Base-by-base conservation (phyloP, 2,329 filamentous ascomycete species). In the Lasiodiplodia theobromae region DNA sequence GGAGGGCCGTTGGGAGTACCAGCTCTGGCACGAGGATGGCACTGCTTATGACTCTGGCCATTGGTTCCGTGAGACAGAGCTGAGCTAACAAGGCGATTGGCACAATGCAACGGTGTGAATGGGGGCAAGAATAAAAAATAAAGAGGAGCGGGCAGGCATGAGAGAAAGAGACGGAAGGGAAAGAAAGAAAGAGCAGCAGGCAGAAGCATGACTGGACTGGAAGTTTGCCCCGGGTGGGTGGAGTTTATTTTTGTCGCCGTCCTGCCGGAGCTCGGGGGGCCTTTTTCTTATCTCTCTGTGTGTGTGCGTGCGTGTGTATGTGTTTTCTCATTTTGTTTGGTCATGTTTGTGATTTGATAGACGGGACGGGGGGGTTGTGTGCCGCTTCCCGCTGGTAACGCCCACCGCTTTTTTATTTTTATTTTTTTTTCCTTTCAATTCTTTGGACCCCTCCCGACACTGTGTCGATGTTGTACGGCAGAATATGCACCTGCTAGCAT, bases 1-100 rank as follows among this genome's bases (percentile, higher is more conserved):
- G 14, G 65, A 53, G 6, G 7, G 14, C 64, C 52, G 18, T 2
- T 67, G 65, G 65, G 53, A 67, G 44, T 67, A 67, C 44, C 65
- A 67, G 53, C 65, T 67, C 10, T 67, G 65, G 65, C 65, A 60
- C 49, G 65, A 67, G 23, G 37, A 67, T 28, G 65, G 65, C 21
- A 57, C 65, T 7, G n/a, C 52, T 38, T 58, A 58, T 21, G 65
- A 67, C n/a, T 38, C 53, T 6, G 65, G 65, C 12, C 28, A 57
- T 10, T 67, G 64, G 64, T 67, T 67, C 53, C 51, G 53, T 23
- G 64, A 67, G 53, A 51, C 49, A 2, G 64, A 67, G 23, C 21
- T 67, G 44, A 38, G 25, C 44, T 63, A 44, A 34, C 31, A 34
- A 63, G 14, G 16, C 18, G 5, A 5, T 10, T 16, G 21, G 11